Base-by-base conservation (phyloP, 2,329 filamentous ascomycete species). In the Cytospora schulzeri region DNA sequence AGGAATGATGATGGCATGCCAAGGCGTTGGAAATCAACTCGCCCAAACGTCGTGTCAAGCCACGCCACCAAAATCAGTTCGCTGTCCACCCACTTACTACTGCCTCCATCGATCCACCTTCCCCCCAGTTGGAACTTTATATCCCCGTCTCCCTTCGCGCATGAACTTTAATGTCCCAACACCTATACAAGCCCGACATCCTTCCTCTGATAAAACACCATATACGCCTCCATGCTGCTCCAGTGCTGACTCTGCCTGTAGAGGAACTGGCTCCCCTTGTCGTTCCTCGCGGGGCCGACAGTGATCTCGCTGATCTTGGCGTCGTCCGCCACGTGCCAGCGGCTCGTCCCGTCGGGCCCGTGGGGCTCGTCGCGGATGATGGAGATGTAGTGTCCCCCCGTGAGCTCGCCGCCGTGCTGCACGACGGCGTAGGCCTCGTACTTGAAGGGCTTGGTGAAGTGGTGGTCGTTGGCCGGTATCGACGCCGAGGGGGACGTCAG, bases 361-460 rank as follows among this genome's bases (percentile, higher is more conserved):
- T 64, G 57, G 12, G 62, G 62, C 45, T 82, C 80, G 70, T 89
- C 86, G 53, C 85, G 85, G 66, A 91, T 85, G 64, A 90, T 87
- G 4, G 88, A 84, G 60, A 89, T 88, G 75, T 97, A 97, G 76
- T 97, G 93, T 0, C 93, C 93, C 58, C 85, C 86, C 45, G 86
- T 85, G 60, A 91, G 80, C 1, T 83, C 87, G 1, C 79, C 78
- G 26, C 93, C 93, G 74, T 97, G 93, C 67, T 91, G 83, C 61
- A 96, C 86, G 8, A 97, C 90, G 2, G 89, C 94, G 73, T 96
- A 97, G 60, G 91, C 89, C 72, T 96, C 90, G 75, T 97, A 99
- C 6, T 81, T 79, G 72, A 91, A 92, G 0, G 91, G 89, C 0
- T 76, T 77, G 2, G 71, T 70, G 64, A 83, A 81, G 17, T 78